These are phyloP conservation scores for Mucor racemosus DNA, from an alignment of 371 early-diverging fungal genomes.

Conservation along the genomic window DNA sequence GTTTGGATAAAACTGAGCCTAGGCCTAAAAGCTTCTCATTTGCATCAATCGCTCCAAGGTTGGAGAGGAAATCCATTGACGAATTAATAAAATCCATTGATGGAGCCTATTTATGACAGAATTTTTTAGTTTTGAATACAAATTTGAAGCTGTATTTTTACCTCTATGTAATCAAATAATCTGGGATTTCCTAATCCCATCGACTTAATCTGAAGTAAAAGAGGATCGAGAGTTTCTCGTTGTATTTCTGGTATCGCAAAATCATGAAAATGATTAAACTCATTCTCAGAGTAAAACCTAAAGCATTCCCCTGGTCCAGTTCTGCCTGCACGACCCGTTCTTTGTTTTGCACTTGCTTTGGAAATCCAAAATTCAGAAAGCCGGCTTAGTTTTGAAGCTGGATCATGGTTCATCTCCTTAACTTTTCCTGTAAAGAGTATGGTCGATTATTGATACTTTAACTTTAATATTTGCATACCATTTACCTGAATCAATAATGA, in stretches of 20 bases:
- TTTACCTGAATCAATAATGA: slow-evolving; percentile 97
- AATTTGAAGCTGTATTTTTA: slow-evolving; percentile 16
- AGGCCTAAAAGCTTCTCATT: slow-evolving; percentile 76
- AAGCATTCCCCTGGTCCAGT: slow-evolving; percentile 98
- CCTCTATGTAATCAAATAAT: slow-evolving; percentile 62
- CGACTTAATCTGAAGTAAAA: slow-evolving; percentile 79
- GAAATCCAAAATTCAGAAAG: slow-evolving; percentile 90
- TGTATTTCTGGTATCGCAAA: slow-evolving; percentile 94
- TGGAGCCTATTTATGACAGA: slow-evolving; percentile 45
- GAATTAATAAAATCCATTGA: slow-evolving; percentile 62
- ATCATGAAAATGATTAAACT: slow-evolving; percentile 87
- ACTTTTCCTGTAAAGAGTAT: slow-evolving; percentile 50
- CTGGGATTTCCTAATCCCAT: slow-evolving; percentile 60
- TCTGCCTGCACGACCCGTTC: slow-evolving; percentile 99
- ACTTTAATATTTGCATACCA: background rate
- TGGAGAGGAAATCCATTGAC: slow-evolving; percentile 64
- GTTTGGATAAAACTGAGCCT: slow-evolving; percentile 79
- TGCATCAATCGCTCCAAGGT: slow-evolving; percentile 60
- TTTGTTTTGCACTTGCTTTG: slow-evolving; percentile 93
- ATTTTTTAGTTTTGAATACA: slow-evolving; percentile 25
- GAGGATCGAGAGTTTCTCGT: slow-evolving; percentile 83
- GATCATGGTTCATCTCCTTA: slow-evolving; percentile 68
- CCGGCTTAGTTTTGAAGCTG: slow-evolving; percentile 59
- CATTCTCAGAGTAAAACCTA: slow-evolving; percentile 94
- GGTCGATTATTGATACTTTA: background rate